phyloP scores from a whole-genome alignment of 1,284 basidiomycete genomes.

The Termitomyces sp. region DNA sequence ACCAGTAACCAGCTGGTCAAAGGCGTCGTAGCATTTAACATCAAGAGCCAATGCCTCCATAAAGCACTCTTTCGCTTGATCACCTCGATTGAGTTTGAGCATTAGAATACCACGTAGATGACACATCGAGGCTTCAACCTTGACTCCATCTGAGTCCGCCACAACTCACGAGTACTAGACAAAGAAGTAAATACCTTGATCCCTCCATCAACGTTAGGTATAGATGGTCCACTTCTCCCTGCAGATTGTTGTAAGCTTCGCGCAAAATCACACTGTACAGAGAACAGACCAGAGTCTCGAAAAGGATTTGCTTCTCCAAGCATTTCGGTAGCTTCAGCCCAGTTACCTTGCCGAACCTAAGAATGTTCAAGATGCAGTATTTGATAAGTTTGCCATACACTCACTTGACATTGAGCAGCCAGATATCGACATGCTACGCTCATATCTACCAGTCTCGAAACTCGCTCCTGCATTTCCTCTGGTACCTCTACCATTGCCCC shows the following conservation, averaged over 20 bases:
- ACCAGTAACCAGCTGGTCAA: slow-evolving; percentile 84
- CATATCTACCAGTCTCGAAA: slow-evolving; percentile 81
- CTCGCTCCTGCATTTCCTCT: slow-evolving; percentile 54
- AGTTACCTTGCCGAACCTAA: slow-evolving; percentile 84
- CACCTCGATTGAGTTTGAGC: slow-evolving; percentile 86
- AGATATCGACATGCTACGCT: slow-evolving; percentile 91
- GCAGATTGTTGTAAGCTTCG: slow-evolving; percentile 10
- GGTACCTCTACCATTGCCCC: slow-evolving; percentile 63
- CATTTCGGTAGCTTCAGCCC: slow-evolving; percentile 89
- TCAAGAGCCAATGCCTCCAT: slow-evolving; percentile 93
- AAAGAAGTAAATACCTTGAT: slow-evolving; percentile 58
- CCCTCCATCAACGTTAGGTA: slow-evolving; percentile 77
- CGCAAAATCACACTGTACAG: not conserved
- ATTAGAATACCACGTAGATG: slow-evolving; percentile 90
- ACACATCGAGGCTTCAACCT: slow-evolving; percentile 96
- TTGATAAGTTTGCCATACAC: slow-evolving; percentile 23
- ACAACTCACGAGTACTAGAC: not conserved
- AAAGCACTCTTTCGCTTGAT: slow-evolving; percentile 88
- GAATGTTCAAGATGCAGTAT: not conserved
- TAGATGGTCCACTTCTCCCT: slow-evolving; percentile 61
- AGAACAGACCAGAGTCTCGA: slow-evolving; percentile 52
- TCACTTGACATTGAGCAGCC: slow-evolving; percentile 85
- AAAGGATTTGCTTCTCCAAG: slow-evolving; percentile 91
- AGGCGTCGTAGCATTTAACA: slow-evolving; percentile 97
- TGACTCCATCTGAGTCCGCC: slow-evolving; percentile 6